Base-by-base conservation (phyloP, 352 stramenopile genomes). In the Globisporangium acanthophoron region DNA sequence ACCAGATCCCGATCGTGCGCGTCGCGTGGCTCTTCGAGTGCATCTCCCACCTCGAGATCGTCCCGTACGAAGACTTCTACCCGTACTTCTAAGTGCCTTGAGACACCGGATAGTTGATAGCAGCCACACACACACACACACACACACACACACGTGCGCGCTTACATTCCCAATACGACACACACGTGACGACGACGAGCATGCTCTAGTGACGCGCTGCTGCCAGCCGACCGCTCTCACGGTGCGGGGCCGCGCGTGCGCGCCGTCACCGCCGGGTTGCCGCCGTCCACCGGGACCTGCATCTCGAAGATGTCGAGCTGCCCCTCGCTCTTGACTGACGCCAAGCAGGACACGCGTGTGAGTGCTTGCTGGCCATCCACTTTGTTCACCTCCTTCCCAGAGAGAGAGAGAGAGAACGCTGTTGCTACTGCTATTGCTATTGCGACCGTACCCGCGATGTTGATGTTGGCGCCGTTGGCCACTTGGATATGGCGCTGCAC, bases 241-340 rank as follows among this genome's bases (percentile, higher is more conserved):
- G 52, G 41, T 12, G 40, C 21, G n/a, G 51, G 44, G 7, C 49
- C 37, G 24, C 41, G 43, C 18, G 18, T 5, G 35, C 58, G 58
- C 15, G 58, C 13, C 37, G 37, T 13, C 13, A 43, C 37, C n/a
- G 56, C 48, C 41, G 57, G 39, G 37, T 67, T 80, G 37, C 72
- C 71, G 52, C 71, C 72, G 55, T 92, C 78, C 58, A 96, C 86
- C 0, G 86, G 86, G 59, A 96, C 86, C 54, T 96, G 86, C 86
- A 96, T 96, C 69, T 96, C 86, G 56, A 96, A 96, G 53, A 96
- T 94, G 58, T 96, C 86, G 61, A 96, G 69, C 31, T 85, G 76
- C 2, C 85, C 85, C 68, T 96, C 86, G 60, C 93, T 80, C 64
- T 94, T 94, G 40, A 96, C 86, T 92, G 64, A 24, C 16, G 13